Base-by-base conservation (phyloP, 176 grass and related monocot species). In the Puya raimondii region DNA sequence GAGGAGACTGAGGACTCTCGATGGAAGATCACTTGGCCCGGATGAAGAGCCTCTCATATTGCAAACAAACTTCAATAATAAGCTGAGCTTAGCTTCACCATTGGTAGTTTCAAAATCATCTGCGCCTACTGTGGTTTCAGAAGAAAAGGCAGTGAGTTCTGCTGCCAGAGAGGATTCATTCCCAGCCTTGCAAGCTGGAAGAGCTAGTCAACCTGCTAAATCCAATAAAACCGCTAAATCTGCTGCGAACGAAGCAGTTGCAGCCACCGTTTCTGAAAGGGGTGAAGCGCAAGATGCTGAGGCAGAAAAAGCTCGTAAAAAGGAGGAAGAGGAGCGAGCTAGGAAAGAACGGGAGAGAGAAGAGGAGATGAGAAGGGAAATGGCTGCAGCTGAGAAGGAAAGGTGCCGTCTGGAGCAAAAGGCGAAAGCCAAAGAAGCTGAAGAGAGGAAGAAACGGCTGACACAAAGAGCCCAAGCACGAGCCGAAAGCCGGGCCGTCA, bases 361-460 rank as follows among this genome's bases (percentile, higher is more conserved):
- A 52, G 79, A 85, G 49, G 79, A 91, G 78, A 13, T 82, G 72
- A 80, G 70, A 64, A 54, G 71, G 68, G 79, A 85, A 74, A 91
- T 63, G 54, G 79, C 53, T 71, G 85, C 81, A 77, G 79, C 79
- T 71, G 76, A 88, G 77, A 97, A 88, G 61, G 89, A 90, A 67
- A 63, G 18, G 57, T 68, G 81, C 25, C 68, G 82, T 17, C 51
- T 79, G 83, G 89, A 97, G 71, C 93, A 97, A 47, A 92, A 80
- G 67, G 82, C 77, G 21, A 92, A 92, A 86, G 89, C 88, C 68
- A 97, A 88, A 72, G 86, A 92, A 51, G 93, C 93, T 52, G 93
- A 85, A 63, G 93, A 92, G 72, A 87, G 93, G 67, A 97, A 97
- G 84, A 97, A 65, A 47, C 51, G 66, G 64, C 86, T 87, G 77